phyloP scores from a whole-genome alignment of 352 stramenopile genomes.

The Globisporangium parvum region DNA sequence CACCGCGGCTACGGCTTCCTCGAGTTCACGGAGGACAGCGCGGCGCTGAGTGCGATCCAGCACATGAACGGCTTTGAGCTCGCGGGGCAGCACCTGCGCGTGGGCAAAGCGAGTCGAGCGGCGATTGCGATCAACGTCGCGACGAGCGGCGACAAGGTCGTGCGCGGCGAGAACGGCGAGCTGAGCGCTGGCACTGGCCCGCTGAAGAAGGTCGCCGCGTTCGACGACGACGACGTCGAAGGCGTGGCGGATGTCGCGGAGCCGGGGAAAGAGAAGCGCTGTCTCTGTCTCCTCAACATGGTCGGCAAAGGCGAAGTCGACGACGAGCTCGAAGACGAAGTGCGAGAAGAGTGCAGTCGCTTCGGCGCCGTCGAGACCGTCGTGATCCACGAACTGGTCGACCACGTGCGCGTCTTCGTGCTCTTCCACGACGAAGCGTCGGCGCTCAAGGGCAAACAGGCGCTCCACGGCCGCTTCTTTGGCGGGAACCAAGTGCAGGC shows the following conservation, averaged over 20 bases:
- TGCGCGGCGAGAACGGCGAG: slow-evolving; percentile 22
- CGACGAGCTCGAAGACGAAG: slow-evolving; percentile 60
- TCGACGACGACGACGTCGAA: slow-evolving; percentile 58
- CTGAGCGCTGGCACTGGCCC: slow-evolving; percentile 1
- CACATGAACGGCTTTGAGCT: slow-evolving; percentile 83
- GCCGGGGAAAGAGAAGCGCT: slow-evolving; percentile 30
- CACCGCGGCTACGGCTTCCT: slow-evolving; percentile 77
- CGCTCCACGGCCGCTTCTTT: slow-evolving; percentile 71
- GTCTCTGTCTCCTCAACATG: slow-evolving; percentile 69
- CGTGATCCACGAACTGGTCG: slow-evolving; percentile 48
- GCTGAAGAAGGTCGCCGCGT: slow-evolving; percentile 21
- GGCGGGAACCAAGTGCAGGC: slow-evolving; percentile 68
- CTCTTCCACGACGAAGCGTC: slow-evolving; percentile 46
- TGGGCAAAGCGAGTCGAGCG: slow-evolving; percentile 66
- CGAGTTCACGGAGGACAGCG: slow-evolving; percentile 58
- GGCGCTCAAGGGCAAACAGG: slow-evolving; percentile 42
- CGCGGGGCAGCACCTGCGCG: slow-evolving; percentile 64
- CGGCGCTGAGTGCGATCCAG: slow-evolving; percentile 61
- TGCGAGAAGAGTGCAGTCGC: slow-evolving; percentile 56
- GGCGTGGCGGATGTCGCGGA: slow-evolving; percentile 38
- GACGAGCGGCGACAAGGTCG: slow-evolving; percentile 59
- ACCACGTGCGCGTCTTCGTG: slow-evolving; percentile 79
- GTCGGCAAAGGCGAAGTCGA: slow-evolving; percentile 68
- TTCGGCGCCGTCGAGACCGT: slow-evolving; percentile 55
- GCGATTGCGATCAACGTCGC: slow-evolving; percentile 64